Evolutionary conservation across 805 yeast species (phyloP), one percentile per base, ranked within the genome.

Genomic region (Metschnikowia santaceciliae): DNA sequence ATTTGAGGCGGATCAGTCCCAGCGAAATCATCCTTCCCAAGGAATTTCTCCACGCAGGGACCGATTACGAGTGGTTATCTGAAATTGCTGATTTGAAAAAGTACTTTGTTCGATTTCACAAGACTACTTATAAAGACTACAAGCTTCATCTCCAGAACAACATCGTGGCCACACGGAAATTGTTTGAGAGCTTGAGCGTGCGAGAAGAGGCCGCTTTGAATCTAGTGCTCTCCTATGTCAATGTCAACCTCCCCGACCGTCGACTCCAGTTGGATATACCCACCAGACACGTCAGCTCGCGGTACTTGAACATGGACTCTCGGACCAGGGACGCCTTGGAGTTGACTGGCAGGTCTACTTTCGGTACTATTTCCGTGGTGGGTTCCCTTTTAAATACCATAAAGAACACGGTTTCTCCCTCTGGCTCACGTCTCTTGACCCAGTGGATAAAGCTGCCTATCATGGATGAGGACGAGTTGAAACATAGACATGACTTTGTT

Each of bases 371-470:
- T 13, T 76, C 81, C 14, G 71, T 67, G n/a, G 76, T 75, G 6
- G 96, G 96, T 0, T 83, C 96, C 0, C 66, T 92, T 20, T 71
- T 88, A 4, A 79, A 81, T n/a, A 77, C 86, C 0, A 78, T 94
- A 3, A 79, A 81, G 51, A 71, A 86, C 47, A 92, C 98, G 0
- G 81, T 79, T 3, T 90, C 98, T 0, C 76, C 84, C 0, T 83
- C 94, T 0, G 98, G 98, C 0, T 72, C 96, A 0, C 71, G 98
- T 39, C 61, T 87, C n/a, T 68, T 94, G 11, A 79, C 84, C 6
- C 83, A 84, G 47, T 90, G 97, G 97, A 68, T 92, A 4, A 76
- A 88, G 23, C 82, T 89, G 1, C 99, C 99, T 0, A 77, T 88
- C 0, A 76, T 86, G 8, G 79, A 85, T 59, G 59, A 79, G 0